phyloP scores from a whole-genome alignment of 192 early-diverging fungal genomes.

The Podila horticola region DNA sequence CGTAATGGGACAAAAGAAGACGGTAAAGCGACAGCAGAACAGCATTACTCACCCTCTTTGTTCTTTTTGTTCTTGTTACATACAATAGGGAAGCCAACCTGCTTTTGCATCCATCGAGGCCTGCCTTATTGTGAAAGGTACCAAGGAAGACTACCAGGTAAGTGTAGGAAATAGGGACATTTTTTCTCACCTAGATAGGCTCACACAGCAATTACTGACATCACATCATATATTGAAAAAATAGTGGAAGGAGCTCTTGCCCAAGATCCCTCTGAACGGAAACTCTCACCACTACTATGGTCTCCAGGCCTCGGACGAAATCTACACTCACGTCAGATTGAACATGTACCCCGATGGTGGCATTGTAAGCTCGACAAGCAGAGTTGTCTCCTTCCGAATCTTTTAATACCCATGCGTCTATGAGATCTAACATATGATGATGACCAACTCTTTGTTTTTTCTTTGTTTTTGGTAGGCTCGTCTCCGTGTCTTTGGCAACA shows the following conservation, averaged over 20 bases:
- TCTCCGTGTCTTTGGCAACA: slow-evolving; percentile 77
- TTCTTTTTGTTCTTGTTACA: slow-evolving; percentile 75
- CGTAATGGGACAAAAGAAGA: background rate
- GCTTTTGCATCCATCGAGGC: slow-evolving; percentile 79
- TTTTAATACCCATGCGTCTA: slow-evolving; percentile 4
- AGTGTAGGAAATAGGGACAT: slow-evolving; percentile 44
- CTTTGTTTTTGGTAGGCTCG: slow-evolving; percentile 65
- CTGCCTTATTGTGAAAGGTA: slow-evolving; percentile 56
- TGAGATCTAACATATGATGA: background rate
- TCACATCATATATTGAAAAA: slow-evolving; percentile 51
- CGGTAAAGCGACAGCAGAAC: too few relatives aligned
- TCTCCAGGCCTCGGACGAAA: slow-evolving; percentile 58
- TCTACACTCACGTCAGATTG: slow-evolving; percentile 74
- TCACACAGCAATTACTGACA: too few relatives aligned
- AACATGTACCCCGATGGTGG: slow-evolving; percentile 89
- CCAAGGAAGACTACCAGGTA: slow-evolving; percentile 55
- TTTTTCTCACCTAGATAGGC: background rate
- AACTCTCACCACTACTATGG: slow-evolving; percentile 76
- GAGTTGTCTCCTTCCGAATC: slow-evolving; percentile 4
- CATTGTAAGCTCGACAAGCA: slow-evolving; percentile 56
- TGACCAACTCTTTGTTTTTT: too few relatives aligned
- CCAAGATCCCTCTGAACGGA: slow-evolving; percentile 77
- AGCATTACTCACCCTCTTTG: background rate
- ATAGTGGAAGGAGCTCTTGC: slow-evolving; percentile 66
- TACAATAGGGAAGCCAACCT: slow-evolving; percentile 83